Base-by-base conservation (phyloP, 176 grass and related monocot genomes). In the Alloteropsis semialata region DNA sequence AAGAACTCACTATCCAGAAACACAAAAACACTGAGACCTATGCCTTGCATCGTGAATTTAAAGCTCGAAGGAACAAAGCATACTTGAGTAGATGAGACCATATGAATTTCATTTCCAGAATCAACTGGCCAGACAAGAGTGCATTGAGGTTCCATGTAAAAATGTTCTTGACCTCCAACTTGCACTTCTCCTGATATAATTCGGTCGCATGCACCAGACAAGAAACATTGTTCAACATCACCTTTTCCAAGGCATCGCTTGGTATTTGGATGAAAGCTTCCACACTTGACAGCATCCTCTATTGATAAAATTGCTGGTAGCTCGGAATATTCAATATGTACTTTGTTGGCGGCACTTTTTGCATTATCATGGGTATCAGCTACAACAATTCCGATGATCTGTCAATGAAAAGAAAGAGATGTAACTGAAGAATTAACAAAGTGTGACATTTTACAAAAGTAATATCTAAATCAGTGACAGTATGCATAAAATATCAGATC, bases 31-130 rank as follows among this genome's bases (percentile, higher is more conserved):
- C 43, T 29, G 65, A 45, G 28, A 63, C 16, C 15, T 19, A 43
- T 42, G 4, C 28, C 68, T 72, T 36, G 17, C 54, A 74, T 29
- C 45, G 45, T 55, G 30, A 58, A 65, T 69, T 45, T 61, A 36
- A 71, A 81, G 45, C 53, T 61, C 25, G n/a, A 78, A 91, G 45
- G 12, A 86, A 60, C 8, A 72, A 64, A 61, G 66, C 86, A 79
- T 95, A 95, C 95, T 86, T 98, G 96, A 55, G 96, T 98, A 75
- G 96, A 98, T 68, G 96, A 95, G 78, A 98, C 86, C 92, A 98
- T 95, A 87, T 98, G 96, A 69, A 98, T 78, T 91, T 98, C 96
- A 93, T 98, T 91, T 81, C 96, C 96, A 82, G 81, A 89, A 95
- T 98, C 96, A 60, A 95, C 87, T 73, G 96, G 87, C 92, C 96